phyloP scores from a whole-genome alignment of 805 yeast species.

The Candida bentonensis region DNA sequence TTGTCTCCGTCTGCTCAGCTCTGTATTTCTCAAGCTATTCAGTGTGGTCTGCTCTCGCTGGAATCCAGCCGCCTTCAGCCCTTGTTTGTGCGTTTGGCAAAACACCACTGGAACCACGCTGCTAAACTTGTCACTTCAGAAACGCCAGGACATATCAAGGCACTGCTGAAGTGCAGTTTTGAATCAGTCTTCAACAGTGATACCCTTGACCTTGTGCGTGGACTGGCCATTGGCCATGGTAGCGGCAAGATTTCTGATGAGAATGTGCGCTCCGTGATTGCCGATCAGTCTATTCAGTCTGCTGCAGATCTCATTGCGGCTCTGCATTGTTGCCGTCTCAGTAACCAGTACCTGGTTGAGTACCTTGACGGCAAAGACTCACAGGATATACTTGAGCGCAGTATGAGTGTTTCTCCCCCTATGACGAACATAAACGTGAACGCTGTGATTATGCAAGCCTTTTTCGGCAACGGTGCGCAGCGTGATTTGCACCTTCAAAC shows the following conservation, averaged over 20 bases:
- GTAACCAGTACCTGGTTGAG: slow-evolving; percentile 13
- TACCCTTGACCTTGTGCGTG: slow-evolving; percentile 10
- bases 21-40: slow-evolving; percentile 19
- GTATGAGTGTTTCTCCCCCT: slow-evolving; percentile 17
- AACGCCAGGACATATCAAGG: neutral
- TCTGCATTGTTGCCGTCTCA: slow-evolving; percentile 15
- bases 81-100: slow-evolving; percentile 6
- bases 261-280: slow-evolving; percentile 10
- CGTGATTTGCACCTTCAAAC: neutral
- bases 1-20: slow-evolving; percentile 14
- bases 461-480: slow-evolving; percentile 13
- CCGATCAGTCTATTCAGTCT: slow-evolving; percentile 13
- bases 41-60: slow-evolving; percentile 15
- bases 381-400: slow-evolving; percentile 7
- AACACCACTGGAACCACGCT: slow-evolving; percentile 17
- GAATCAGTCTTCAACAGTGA: slow-evolving; percentile 16
- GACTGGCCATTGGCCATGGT: slow-evolving; percentile 7
- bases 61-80: slow-evolving; percentile 9
- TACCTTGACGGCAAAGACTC: slow-evolving; percentile 3
- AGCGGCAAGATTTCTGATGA: slow-evolving; percentile 10
- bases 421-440: slow-evolving; percentile 6
- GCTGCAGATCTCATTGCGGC: slow-evolving; percentile 19
- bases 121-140: slow-evolving; percentile 5
- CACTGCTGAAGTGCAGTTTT: slow-evolving; percentile 3
- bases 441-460: slow-evolving; percentile 2